A percentile compares a stretch with the other conserved stretches of the same genome.
These are phyloP conservation scores for Phlyctochytrium planicorne DNA, from an alignment of 192 early-diverging fungal species.

Conservation along the genomic window DNA sequence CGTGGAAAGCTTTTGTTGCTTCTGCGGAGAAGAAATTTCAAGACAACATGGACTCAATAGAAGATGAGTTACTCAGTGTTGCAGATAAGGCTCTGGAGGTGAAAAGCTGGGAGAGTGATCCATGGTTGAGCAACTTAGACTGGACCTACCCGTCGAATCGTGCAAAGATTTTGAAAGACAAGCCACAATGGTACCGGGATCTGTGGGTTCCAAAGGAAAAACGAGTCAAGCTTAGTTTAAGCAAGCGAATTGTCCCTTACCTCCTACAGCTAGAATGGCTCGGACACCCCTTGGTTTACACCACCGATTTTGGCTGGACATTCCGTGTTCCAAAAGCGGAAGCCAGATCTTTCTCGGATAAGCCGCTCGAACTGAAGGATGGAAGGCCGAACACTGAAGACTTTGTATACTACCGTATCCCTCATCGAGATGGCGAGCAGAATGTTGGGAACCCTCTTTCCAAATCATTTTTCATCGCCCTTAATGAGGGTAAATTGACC, in stretches of 20 bases:
- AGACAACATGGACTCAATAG: slow-evolving; percentile 54
- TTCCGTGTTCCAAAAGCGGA: slow-evolving; percentile 60
- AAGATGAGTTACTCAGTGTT: slow-evolving; percentile 45
- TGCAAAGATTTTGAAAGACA: slow-evolving; percentile 23
- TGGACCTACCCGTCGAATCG: slow-evolving; percentile 6
- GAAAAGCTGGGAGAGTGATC: slow-evolving; percentile 49
- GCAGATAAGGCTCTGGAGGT: slow-evolving; percentile 43
- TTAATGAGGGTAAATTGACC: slow-evolving; percentile 78
- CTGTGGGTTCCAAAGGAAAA: slow-evolving; percentile 63
- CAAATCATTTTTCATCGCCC: slow-evolving; percentile 75
- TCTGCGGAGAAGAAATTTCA: slow-evolving; percentile 54
- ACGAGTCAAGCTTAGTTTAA: slow-evolving; percentile 64
- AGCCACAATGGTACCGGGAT: slow-evolving; percentile 71
- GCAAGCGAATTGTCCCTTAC: slow-evolving; percentile 75
- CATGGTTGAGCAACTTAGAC: slow-evolving; percentile 59
- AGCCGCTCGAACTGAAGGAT: background rate
- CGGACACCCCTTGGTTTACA: slow-evolving; percentile 75
- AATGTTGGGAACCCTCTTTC: slow-evolving; percentile 85
- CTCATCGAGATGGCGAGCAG: slow-evolving; percentile 76
- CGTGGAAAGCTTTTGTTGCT: slow-evolving; percentile 74
- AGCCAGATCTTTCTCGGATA: background rate
- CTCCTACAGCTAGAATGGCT: slow-evolving; percentile 82
- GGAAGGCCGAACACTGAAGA: no score
- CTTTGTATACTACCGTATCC: slow-evolving; percentile 43
- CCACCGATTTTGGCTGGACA: slow-evolving; percentile 72